Evolutionary conservation across 2,329 filamentous ascomycete genomes (phyloP), one percentile per base, ranked within the genome.

Genomic region (Alternaria viburni): DNA sequence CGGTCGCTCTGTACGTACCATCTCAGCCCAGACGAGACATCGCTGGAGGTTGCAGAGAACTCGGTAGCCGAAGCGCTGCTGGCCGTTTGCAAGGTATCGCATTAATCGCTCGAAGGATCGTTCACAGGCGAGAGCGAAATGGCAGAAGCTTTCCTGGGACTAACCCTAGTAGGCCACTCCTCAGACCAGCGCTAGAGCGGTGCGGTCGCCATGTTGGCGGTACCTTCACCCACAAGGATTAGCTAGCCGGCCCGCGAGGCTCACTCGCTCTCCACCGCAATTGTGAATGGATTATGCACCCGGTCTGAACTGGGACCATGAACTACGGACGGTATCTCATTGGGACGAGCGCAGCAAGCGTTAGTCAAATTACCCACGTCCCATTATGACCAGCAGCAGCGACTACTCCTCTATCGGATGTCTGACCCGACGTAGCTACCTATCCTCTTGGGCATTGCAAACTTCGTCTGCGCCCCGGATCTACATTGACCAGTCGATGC

Each of bases 251-350:
- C 57, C 74, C 68, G 57, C 73, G 72, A 76, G 75, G 75, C 76
- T 75, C 74, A 78, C 72, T 75, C 65, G 69, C 70, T 68, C 69
- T 68, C 73, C 73, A 74, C 71, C 62, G 70, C 74, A 75, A 64
- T 76, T 77, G 74, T 75, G 74, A 73, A 77, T 56, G 68, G 66
- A 54, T 77, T 75, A 75, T 77, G 75, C 74, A 75, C 70, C 71
- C 64, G 62, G 44, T 58, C 72, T 74, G 61, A 65, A 75, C 68
- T 68, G 64, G 69, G 72, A 65, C 62, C 64, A 68, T 65, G 61
- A 63, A 59, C 61, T 46, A 64, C 67, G 65, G 72, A 67, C 70
- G 68, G 69, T 69, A 69, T 66, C 69, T 57, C 65, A 69, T 66
- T 62, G 62, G 70, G 69, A 69, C 66, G 64, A 72, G 62, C 62